Base-by-base conservation (phyloP, 129 eudicot species). In the Flaveria brownii region DNA sequence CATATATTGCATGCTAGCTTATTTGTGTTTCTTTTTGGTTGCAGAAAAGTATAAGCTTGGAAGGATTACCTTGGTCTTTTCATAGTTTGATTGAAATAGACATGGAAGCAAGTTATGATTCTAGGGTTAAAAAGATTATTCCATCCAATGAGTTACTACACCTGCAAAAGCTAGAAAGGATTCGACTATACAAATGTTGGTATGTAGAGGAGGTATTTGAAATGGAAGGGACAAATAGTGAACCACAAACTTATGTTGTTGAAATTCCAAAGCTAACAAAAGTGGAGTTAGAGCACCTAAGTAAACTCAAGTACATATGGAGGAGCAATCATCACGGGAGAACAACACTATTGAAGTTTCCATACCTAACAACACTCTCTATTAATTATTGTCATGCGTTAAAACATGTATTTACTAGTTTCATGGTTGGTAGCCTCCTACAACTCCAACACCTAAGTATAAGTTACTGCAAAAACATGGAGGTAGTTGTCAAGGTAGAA, bases 361-460 rank as follows among this genome's bases (percentile, higher is more conserved):
- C 71, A 10, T 41, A 39, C 16, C 71, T 66, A 7, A 66, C 71
- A 41, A 66, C 49, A n/a, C 16, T 66, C 2, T 39, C 51, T 16
- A 65, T 36, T 33, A 1, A 7, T 7, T 0, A 3, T 39, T 66
- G 51, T 9, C 0, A n/a, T 0, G 2, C 5, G 1, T 39, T 66
- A 4, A 11, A 36, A 66, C 50, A 66, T 66, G 71, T 36, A 6
- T 66, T 66, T 41, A n/a, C 71, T 39, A 15, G 9, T 41, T 36
- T 28, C 15, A 39, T 66, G 71, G 52, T 39, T 39, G 30, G 71
- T 39, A n/a, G 71, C 7, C 28, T 66, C 41, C 7, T 2, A 12
- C 39, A 23, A 23, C 66, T 66, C 15, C 71, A 36, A 39, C 15
- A 36, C 15, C 71, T 66, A 39, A 50, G n/a, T 66, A n/a, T 66